Conservation (phyloP, 148 eudicot genomes). For the Nepenthes gracilis region DNA sequence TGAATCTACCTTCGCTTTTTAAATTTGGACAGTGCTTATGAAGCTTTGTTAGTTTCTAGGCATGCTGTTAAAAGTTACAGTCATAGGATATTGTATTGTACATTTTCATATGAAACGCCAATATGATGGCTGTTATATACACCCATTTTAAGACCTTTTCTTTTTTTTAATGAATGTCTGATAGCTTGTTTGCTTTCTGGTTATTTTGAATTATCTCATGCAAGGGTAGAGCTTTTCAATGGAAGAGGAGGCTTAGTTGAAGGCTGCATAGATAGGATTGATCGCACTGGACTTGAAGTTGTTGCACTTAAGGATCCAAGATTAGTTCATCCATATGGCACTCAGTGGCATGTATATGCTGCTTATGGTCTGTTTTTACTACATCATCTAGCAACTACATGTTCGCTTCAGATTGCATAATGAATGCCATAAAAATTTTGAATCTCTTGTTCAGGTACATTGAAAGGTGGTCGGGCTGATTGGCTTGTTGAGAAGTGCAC, state of each 20-base stretch:
- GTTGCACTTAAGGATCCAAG: slow-evolving; percentile 52
- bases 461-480: slow-evolving; percentile 93
- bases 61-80: too few relatives aligned
- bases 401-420: background rate
- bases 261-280: slow-evolving; percentile 69
- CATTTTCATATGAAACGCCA: too few relatives aligned
- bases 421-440: slow-evolving; percentile 9
- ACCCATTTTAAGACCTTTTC: too few relatives aligned
- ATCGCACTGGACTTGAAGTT: slow-evolving; percentile 68
- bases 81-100: too few relatives aligned
- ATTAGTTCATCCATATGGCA: slow-evolving; percentile 33
- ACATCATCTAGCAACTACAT: background rate
- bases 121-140: too few relatives aligned
- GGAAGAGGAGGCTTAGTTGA: slow-evolving; percentile 82
- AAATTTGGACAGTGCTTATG: too few relatives aligned
- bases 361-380: slow-evolving; percentile 60
- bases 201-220: slow-evolving; percentile 18
- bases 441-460: slow-evolving; percentile 39
- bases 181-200: slow-evolving; percentile 6
- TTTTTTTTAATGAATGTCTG: background rate
- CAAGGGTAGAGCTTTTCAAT: slow-evolving; percentile 95
- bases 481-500: slow-evolving; percentile 99
- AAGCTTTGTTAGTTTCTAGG: too few relatives aligned
- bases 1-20: too few relatives aligned
- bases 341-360: slow-evolving; percentile 88